Evolutionary conservation across 2,329 filamentous ascomycete species (phyloP).

Genomic region (Sporothrix brunneoviolacea): DNA sequence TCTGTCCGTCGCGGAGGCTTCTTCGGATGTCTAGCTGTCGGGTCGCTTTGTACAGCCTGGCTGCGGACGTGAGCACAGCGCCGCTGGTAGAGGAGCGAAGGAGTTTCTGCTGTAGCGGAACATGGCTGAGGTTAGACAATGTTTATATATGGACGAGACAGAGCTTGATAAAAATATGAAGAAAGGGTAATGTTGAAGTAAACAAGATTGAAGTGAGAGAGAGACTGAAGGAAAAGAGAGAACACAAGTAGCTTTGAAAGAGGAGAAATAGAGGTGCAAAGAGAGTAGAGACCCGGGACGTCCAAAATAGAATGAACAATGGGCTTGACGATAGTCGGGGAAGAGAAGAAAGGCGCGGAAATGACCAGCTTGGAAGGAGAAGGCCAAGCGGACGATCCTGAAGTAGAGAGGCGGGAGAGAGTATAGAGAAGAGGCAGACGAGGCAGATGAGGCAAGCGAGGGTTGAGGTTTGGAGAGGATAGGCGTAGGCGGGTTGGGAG

Average conservation of each 20-base stretch:
- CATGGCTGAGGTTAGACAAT: conserved; percentile 51
- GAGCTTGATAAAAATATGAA: background rate
- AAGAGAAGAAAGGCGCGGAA: conserved; percentile 13
- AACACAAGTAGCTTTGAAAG: too few relatives aligned
- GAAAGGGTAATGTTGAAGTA: too few relatives aligned
- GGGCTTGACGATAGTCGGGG: background rate
- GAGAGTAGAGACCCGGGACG: too few relatives aligned
- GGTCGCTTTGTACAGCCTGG: background rate
- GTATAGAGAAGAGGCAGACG: conserved; percentile 37
- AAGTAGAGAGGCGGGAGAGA: background rate
- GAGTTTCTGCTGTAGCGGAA: conserved; percentile 43
- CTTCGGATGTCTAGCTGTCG: too few relatives aligned
- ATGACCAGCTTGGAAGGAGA: conserved; percentile 6
- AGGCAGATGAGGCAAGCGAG: too few relatives aligned
- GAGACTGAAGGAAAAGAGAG: too few relatives aligned
- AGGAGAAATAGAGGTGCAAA: too few relatives aligned
- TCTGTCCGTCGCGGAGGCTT: too few relatives aligned
- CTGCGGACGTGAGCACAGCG: background rate
- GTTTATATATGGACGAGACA: background rate
- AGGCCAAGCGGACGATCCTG: background rate
- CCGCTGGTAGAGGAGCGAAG: conserved; percentile 11
- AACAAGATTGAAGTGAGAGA: too few relatives aligned
- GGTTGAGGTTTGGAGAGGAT: too few relatives aligned
- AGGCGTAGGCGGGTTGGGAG: too few relatives aligned
- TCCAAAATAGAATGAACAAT: too few relatives aligned